A percentile compares a stretch with the other conserved stretches of the same genome.
Evolutionary conservation across 208 protist genomes (phyloP).

Genomic region (Vickermania spadyakhi): DNA sequence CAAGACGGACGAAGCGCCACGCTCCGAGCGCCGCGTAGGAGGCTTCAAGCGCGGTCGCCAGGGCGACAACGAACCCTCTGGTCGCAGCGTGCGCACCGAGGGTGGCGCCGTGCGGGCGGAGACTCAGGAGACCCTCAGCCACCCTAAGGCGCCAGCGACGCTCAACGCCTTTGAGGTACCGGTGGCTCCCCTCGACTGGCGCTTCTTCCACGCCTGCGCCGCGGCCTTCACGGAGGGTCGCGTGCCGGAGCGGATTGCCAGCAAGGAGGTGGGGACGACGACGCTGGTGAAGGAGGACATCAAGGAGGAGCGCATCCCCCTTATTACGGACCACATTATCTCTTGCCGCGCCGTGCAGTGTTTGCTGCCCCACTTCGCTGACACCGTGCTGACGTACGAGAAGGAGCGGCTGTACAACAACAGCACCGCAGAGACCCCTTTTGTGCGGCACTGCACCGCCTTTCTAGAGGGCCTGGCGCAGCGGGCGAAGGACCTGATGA

Average conservation of each 20-base stretch:
- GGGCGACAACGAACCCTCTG: conserved; percentile 9
- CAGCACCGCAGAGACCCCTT: conserved; percentile 14
- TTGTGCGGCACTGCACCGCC: conserved; percentile 31
- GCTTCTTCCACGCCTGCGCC: conserved; percentile 52
- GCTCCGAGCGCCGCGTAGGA: conserved; percentile 5
- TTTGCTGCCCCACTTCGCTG: conserved; percentile 62
- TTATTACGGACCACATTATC: conserved; percentile 60
- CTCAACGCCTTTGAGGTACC: conserved; percentile 21
- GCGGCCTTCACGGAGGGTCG: conserved; percentile 42
- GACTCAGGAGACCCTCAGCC: background rate
- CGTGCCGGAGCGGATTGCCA: conserved; percentile 2
- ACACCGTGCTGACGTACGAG: conserved; percentile 34
- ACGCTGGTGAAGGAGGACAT: conserved; percentile 10
- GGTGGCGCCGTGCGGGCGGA: conserved; percentile 6
- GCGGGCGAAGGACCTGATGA: conserved; percentile 24
- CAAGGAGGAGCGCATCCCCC: conserved; percentile 21
- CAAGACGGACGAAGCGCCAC: conserved; percentile 7
- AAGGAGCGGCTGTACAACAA: conserved; percentile 20
- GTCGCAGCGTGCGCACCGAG: conserved; percentile 15
- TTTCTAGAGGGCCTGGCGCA: conserved; percentile 27
- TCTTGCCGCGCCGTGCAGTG: conserved; percentile 57
- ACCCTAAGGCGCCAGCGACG: conserved; percentile 8
- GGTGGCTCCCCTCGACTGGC: conserved; percentile 31
- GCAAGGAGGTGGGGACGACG: conserved; percentile 8
- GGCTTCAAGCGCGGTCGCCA: conserved; percentile 32